phyloP scores from a whole-genome alignment of 2,329 filamentous ascomycete species.

The Sporothrix brasiliensis region DNA sequence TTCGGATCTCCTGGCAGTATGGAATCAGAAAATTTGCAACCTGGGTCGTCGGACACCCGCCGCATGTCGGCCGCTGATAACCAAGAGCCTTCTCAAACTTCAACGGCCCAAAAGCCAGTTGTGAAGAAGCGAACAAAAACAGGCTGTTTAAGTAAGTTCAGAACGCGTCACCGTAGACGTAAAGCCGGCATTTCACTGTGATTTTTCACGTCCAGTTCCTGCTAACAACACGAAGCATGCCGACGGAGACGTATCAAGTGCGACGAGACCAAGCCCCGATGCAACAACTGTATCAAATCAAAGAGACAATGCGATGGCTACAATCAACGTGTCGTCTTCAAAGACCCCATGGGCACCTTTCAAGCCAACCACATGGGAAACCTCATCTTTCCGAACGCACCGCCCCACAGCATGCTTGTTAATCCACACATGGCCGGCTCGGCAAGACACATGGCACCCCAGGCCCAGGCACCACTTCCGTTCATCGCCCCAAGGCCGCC shows the following conservation, averaged over 20 bases:
- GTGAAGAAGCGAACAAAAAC: slow-evolving; percentile 81
- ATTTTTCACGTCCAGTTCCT: not conserved
- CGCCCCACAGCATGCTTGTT: slow-evolving; percentile 50
- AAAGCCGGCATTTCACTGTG: slow-evolving; percentile 6
- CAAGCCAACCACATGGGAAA: slow-evolving; percentile 52
- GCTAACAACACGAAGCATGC: slow-evolving; percentile 63
- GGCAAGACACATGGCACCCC: slow-evolving; percentile 44
- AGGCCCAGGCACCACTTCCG: slow-evolving; percentile 46
- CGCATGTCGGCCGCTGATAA: not conserved
- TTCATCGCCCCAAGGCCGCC: slow-evolving; percentile 58
- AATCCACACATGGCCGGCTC: slow-evolving; percentile 49
- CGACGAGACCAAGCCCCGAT: slow-evolving; percentile 82
- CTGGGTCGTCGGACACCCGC: not conserved
- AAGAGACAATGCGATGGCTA: slow-evolving; percentile 84
- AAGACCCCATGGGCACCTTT: slow-evolving; percentile 66
- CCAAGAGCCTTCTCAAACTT: slow-evolving; percentile 11
- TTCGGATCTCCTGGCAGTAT: not conserved
- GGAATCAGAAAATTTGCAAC: not conserved
- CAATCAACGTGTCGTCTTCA: slow-evolving; percentile 79
- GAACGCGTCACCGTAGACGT: slow-evolving; percentile 34
- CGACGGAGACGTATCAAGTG: slow-evolving; percentile 96
- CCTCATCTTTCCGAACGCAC: slow-evolving; percentile 51
- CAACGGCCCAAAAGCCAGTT: slow-evolving; percentile 51
- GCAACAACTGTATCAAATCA: slow-evolving; percentile 83
- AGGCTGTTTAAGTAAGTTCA: slow-evolving; percentile 77